Evolutionary conservation across 108 stramenopile species (phyloP).

Genomic region (Schizochytrium sp.): DNA sequence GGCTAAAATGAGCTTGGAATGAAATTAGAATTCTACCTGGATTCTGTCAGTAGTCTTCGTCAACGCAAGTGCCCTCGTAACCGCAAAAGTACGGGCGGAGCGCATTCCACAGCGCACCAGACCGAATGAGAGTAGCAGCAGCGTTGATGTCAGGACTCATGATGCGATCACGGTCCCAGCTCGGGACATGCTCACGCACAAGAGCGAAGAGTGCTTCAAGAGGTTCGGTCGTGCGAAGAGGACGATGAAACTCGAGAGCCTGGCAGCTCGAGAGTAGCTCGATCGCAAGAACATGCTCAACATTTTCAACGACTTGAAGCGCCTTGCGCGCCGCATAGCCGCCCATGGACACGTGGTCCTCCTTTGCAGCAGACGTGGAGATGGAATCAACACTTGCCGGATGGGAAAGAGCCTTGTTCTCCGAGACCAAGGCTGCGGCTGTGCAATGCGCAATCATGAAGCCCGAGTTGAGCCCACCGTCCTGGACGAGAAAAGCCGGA

Average conservation of each 20-base stretch:
- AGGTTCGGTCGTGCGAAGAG: constrained; percentile 17
- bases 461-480: constrained; percentile 31
- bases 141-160: constrained; percentile 24
- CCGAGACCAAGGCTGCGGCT: constrained; percentile 28
- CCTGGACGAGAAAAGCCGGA: constrained; percentile 30
- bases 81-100: neutral
- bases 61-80: neutral
- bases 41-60: neutral
- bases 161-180: constrained; percentile 23
- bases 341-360: constrained; percentile 37
- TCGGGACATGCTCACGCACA: neutral
- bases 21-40: too few relatives aligned
- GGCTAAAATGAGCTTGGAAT: too few relatives aligned
- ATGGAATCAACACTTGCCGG: constrained; percentile 27
- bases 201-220: constrained; percentile 16
- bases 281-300: constrained; percentile 24
- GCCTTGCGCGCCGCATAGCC: constrained; percentile 22
- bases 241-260: constrained; percentile 28
- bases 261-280: constrained; percentile 26
- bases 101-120: constrained; percentile 4
- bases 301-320: constrained; percentile 26
- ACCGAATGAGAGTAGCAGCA: neutral
- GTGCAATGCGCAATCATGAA: constrained; percentile 37
- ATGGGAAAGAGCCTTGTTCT: constrained; percentile 26
- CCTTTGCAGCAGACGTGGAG: constrained; percentile 25